phyloP scores from a whole-genome alignment of 768 basidiomycete species.

The Russula griseocarnosa region DNA sequence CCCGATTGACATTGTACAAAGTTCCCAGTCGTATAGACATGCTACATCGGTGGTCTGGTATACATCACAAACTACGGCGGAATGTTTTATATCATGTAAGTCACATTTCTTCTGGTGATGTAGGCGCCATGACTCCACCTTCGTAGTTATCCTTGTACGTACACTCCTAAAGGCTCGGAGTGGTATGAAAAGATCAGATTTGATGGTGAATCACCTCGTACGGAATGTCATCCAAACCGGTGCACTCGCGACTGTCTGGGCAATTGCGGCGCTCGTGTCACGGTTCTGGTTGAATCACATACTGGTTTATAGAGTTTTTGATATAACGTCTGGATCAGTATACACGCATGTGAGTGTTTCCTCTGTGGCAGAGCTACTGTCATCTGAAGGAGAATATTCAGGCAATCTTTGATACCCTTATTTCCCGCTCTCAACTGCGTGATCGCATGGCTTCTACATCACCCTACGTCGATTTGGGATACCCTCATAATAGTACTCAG shows the following conservation, averaged over 20 bases:
- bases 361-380: too few relatives aligned
- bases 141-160: neutral
- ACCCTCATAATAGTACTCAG: too few relatives aligned
- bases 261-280: neutral
- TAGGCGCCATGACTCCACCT: neutral
- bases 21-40: neutral
- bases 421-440: neutral
- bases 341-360: slow-evolving; percentile 8
- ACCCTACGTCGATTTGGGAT: neutral
- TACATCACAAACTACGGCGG: neutral
- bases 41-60: slow-evolving; percentile 1
- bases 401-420: slow-evolving; percentile 3
- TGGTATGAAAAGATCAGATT: neutral
- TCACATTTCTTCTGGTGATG: neutral
- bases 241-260: neutral
- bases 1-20: neutral
- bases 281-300: neutral
- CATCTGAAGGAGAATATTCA: neutral
- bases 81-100: slow-evolving; percentile 8
- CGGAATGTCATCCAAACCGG: slow-evolving; percentile 11
- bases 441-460: neutral
- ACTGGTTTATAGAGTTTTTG: neutral
- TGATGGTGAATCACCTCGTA: neutral
- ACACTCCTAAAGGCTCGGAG: slow-evolving; percentile 6
- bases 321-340: slow-evolving; percentile 6